Conservation (phyloP, 106 monocot genomes). For the Triglochin maritima region DNA sequence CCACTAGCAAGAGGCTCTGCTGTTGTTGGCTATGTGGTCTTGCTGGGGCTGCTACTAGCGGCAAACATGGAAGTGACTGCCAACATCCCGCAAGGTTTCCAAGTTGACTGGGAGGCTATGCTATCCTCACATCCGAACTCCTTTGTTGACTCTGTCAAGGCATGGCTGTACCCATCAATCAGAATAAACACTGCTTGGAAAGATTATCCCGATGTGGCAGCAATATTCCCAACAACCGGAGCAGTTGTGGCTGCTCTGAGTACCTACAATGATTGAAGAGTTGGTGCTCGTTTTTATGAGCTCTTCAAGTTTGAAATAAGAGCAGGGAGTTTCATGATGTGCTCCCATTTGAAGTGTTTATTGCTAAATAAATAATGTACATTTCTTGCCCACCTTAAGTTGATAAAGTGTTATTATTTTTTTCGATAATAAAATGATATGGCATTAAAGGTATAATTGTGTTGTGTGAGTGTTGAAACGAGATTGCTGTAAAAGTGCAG, state of each 20-base stretch:
- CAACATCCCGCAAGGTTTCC: constrained; percentile 53
- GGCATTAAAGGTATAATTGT: no score
- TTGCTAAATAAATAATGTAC: no score
- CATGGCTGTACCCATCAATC: constrained; percentile 67
- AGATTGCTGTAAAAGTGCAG: no score
- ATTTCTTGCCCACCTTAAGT: no score
- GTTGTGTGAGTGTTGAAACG: no score
- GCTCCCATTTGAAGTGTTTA: no score
- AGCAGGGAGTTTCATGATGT: no score
- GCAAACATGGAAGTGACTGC: constrained; percentile 80
- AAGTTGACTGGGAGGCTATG: constrained; percentile 96
- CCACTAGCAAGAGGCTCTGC: constrained; percentile 83
- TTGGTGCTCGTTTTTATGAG: background rate
- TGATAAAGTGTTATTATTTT: no score
- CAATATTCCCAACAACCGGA: constrained; percentile 62
- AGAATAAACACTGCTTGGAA: constrained; percentile 56
- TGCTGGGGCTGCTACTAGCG: constrained; percentile 71
- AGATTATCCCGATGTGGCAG: constrained; percentile 65
- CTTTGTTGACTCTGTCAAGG: constrained; percentile 44
- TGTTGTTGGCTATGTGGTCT: constrained; percentile 61
- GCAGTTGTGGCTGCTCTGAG: constrained; percentile 65
- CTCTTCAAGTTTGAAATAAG: background rate
- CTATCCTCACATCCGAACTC: constrained; percentile 44
- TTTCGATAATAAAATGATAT: no score
- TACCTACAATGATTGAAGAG: constrained; percentile 17